These are phyloP conservation scores for Saccharomyces jurei DNA, from an alignment of 805 yeast genomes.

Conservation along the genomic window DNA sequence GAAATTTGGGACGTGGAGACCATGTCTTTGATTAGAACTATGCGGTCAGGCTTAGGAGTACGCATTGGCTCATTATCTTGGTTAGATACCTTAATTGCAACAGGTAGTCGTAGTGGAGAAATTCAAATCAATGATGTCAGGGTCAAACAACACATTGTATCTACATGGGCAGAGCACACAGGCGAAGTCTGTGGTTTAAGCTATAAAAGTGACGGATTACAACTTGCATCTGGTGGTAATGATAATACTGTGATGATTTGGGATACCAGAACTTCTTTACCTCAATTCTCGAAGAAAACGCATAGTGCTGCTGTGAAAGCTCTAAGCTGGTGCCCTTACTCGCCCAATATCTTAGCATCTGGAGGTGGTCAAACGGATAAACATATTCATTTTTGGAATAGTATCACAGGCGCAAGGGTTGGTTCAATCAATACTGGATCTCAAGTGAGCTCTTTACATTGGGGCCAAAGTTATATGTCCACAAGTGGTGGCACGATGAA, in stretches of 20 bases:
- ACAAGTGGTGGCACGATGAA: slow-evolving; percentile 22
- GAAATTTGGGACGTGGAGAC: slow-evolving; percentile 93
- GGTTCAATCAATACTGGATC: slow-evolving; percentile 87
- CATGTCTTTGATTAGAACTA: slow-evolving; percentile 63
- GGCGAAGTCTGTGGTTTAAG: slow-evolving; percentile 92
- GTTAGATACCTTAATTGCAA: slow-evolving; percentile 70
- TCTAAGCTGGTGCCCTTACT: slow-evolving; percentile 88
- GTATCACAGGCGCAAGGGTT: slow-evolving; percentile 78
- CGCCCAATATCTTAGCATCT: slow-evolving; percentile 73
- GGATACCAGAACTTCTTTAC: slow-evolving; percentile 70
- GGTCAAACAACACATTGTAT: slow-evolving; percentile 63
- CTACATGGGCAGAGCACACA: slow-evolving; percentile 53
- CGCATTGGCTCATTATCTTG: slow-evolving; percentile 81
- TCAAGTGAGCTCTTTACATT: slow-evolving; percentile 85
- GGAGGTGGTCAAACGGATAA: slow-evolving; percentile 95
- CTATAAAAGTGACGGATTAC: slow-evolving; percentile 77
- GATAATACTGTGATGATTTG: slow-evolving; percentile 89
- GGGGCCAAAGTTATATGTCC: slow-evolving; percentile 54
- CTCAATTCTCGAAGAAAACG: slow-evolving; percentile 65
- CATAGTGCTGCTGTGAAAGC: slow-evolving; percentile 97
- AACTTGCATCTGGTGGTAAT: slow-evolving; percentile 87
- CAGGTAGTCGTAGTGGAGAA: slow-evolving; percentile 84
- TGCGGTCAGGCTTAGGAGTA: slow-evolving; percentile 59
- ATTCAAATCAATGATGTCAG: slow-evolving; percentile 88
- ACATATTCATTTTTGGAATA: slow-evolving; percentile 89